A percentile compares a stretch with the other conserved stretches of the same genome.
phyloP scores from a whole-genome alignment of 805 yeast genomes.

The Cyberlindnera lachancei region DNA sequence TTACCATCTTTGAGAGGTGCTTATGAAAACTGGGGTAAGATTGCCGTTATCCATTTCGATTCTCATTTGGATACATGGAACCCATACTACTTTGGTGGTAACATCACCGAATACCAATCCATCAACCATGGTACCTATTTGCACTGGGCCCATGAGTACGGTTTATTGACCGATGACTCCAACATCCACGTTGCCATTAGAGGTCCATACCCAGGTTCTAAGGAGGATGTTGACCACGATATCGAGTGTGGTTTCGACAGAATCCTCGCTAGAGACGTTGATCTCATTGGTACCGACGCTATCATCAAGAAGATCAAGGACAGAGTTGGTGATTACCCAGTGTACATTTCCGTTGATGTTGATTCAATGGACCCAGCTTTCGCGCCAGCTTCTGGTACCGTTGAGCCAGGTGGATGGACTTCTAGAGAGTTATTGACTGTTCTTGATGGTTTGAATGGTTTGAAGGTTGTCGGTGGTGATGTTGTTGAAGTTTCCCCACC shows the following conservation, averaged over 20 bases:
- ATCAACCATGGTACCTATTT: conserved; percentile 65
- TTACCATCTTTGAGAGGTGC: conserved; percentile 42
- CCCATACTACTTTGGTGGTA: conserved; percentile 58
- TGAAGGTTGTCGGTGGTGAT: conserved; percentile 42
- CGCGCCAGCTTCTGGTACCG: conserved; percentile 49
- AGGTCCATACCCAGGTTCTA: conserved; percentile 49
- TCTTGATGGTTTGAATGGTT: conserved; percentile 37
- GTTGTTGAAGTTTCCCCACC: conserved; percentile 55
- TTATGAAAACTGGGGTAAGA: conserved; percentile 36
- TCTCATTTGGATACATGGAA: conserved; percentile 68
- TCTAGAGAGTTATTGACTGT: conserved; percentile 37
- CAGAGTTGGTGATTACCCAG: conserved; percentile 30
- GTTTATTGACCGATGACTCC: conserved; percentile 41
- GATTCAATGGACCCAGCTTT: conserved; percentile 44
- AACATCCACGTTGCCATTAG: conserved; percentile 58
- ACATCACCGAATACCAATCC: conserved; percentile 47
- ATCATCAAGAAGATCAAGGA: conserved; percentile 30
- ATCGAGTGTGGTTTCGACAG: conserved; percentile 41
- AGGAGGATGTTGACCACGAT: conserved; percentile 34
- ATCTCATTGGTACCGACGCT: conserved; percentile 31
- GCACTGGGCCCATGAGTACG: conserved; percentile 64
- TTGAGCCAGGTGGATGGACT: conserved; percentile 48
- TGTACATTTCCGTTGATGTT: conserved; percentile 42
- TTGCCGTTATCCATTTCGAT: conserved; percentile 52
- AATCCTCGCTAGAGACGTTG: conserved; percentile 41